Conservation (phyloP, 2,329 filamentous ascomycete species). For the Neopestalotiopsis clavispora region DNA sequence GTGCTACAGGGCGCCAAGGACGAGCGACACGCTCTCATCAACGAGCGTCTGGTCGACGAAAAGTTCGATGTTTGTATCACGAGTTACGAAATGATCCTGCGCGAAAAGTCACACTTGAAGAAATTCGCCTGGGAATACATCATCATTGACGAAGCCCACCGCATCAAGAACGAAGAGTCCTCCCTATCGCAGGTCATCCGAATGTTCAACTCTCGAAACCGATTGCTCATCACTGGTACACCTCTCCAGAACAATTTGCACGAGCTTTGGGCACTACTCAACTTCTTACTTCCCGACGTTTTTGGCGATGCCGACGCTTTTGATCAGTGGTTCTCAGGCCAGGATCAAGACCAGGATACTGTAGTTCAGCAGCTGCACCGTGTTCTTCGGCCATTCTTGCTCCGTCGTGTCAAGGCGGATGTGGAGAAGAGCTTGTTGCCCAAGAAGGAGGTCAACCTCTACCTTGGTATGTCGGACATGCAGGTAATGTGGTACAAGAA, state of each 20-base stretch:
- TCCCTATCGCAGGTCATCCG: constrained; percentile 96
- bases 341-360: constrained; percentile 89
- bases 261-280: constrained; percentile 95
- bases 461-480: constrained; percentile 99
- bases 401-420: constrained; percentile 95
- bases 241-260: constrained; percentile 98
- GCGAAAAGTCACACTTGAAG: constrained; percentile 92
- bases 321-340: constrained; percentile 95
- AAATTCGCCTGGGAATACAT: constrained; percentile 99
- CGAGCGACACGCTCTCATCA: constrained; percentile 85
- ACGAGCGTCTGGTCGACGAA: constrained; percentile 88
- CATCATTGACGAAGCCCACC: constrained; percentile 96
- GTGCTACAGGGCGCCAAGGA: constrained; percentile 96
- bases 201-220: constrained; percentile 93
- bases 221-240: constrained; percentile 93
- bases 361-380: constrained; percentile 96
- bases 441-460: constrained; percentile 97
- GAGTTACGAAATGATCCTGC: constrained; percentile 97
- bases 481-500: constrained; percentile 99
- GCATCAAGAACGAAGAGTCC: constrained; percentile 99
- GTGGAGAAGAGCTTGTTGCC: constrained; percentile 97
- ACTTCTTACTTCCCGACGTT: constrained; percentile 96
- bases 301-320: constrained; percentile 97
- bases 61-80: constrained; percentile 98
- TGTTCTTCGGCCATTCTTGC: constrained; percentile 88